A percentile compares a stretch with the other conserved stretches of the same genome.
These are phyloP conservation scores for Aegilops tauschii DNA, from an alignment of 176 grass and related monocot genomes.

Conservation along the genomic window DNA sequence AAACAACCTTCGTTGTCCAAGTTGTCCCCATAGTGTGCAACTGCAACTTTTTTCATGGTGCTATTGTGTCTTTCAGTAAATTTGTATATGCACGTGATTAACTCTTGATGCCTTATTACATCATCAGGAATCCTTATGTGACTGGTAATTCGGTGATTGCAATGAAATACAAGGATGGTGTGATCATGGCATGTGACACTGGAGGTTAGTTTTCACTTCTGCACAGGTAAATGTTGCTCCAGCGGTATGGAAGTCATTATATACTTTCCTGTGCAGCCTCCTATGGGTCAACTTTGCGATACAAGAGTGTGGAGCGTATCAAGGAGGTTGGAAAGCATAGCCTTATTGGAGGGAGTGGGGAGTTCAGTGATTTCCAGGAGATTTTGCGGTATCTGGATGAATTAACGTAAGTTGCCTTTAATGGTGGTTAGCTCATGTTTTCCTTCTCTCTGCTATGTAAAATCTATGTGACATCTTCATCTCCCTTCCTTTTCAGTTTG, in stretches of 20 bases:
- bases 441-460: not conserved
- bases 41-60: not conserved
- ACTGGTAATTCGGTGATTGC: constrained; percentile 92
- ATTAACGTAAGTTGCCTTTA: constrained; percentile 63
- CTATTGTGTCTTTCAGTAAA: not conserved
- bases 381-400: constrained; percentile 97
- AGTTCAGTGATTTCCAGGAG: constrained; percentile 99
- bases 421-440: not conserved
- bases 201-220: constrained; percentile 56
- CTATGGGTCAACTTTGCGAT: constrained; percentile 93
- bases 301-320: constrained; percentile 97
- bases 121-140: constrained; percentile 92
- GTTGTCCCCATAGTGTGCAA: not conserved
- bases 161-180: constrained; percentile 98
- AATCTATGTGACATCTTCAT: not conserved
- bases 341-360: constrained; percentile 91
- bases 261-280: constrained; percentile 53
- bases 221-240: not conserved
- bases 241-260: constrained; percentile 1
- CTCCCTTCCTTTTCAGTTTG: constrained; percentile 42
- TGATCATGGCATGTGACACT: constrained; percentile 86
- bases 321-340: constrained; percentile 89
- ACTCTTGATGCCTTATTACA: constrained; percentile 11
- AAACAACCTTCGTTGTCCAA: not conserved
- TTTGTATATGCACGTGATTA: not conserved